Base-by-base conservation (phyloP, 352 stramenopile species). In the Pythium utonaiense region DNA sequence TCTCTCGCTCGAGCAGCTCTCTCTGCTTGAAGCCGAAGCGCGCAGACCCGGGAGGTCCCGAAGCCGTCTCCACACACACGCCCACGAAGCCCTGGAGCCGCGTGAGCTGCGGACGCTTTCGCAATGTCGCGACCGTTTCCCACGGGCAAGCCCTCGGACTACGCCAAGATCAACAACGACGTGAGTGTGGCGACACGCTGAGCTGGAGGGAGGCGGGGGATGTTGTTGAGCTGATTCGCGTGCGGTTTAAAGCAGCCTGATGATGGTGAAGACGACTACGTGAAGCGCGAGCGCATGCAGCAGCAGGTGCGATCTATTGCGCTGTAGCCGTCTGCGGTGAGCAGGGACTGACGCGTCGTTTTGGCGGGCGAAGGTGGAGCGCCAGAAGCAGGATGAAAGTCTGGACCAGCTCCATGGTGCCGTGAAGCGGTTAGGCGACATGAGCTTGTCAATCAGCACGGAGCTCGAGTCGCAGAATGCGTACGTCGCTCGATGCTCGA, bases 361-460 rank as follows among this genome's bases (percentile, higher is more conserved):
- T 24, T 41, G 17, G 2, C 50, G n/a, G 36, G 19, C 25, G 42
- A 24, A 82, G 69, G 17, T 82, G 19, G 84, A 94, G 61, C 82
- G 82, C 24, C 74, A 91, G 55, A 92, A 91, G 67, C 84, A 94
- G 57, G 84, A 94, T 49, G 84, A 94, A 60, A 91, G 70, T 64
- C 62, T 94, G 34, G 84, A 91, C 51, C 70, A 91, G 60, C 69
- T 94, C 55, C 80, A 91, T 53, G 77, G 73, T 17, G 80, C 82
- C 14, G 84, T 94, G 24, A 94, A 92, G 67, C 77, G 83, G 10
- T 67, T 94, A 34, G 82, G 84, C 27, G 83, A 89, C 60, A 90
- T 94, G 77, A 94, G 84, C 55, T 62, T 87, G 22, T 86, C 74
- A n/a, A 94, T 94, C 55, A 92, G 82, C 70, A 82, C 79, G 24